phyloP scores from a whole-genome alignment of 805 yeast species.

The Candida manassasensis region DNA sequence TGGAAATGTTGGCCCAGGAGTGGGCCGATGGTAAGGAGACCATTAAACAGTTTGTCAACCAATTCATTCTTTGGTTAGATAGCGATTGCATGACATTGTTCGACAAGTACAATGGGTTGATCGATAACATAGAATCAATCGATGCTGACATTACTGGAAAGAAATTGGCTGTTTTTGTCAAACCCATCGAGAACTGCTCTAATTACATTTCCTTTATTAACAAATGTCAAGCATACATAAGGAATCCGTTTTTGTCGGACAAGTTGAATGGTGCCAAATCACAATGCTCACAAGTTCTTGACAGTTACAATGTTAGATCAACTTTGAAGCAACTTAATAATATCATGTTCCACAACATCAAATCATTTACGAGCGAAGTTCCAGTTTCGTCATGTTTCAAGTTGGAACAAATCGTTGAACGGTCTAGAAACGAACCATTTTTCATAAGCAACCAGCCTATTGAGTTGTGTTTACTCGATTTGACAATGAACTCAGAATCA shows the following conservation, averaged over 20 bases:
- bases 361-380: slow-evolving; percentile 4
- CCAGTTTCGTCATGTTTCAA: slow-evolving; percentile 37
- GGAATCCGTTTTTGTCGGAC: slow-evolving; percentile 38
- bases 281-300: slow-evolving; percentile 15
- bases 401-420: slow-evolving; percentile 29
- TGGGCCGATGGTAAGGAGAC: slow-evolving; percentile 20
- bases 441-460: slow-evolving; percentile 13
- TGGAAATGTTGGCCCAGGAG: slow-evolving; percentile 11
- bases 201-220: slow-evolving; percentile 27
- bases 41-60: slow-evolving; percentile 34
- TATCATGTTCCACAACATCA: slow-evolving; percentile 32
- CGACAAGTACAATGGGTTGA: slow-evolving; percentile 22
- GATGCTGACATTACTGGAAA: slow-evolving; percentile 9
- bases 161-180: slow-evolving; percentile 18
- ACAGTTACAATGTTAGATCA: slow-evolving; percentile 10
- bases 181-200: slow-evolving; percentile 28
- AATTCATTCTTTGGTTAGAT: slow-evolving; percentile 37
- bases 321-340: slow-evolving; percentile 21
- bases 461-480: slow-evolving; percentile 33
- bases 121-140: slow-evolving; percentile 5
- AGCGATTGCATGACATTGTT: slow-evolving; percentile 29
- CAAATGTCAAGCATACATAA: slow-evolving; percentile 15
- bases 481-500: slow-evolving; percentile 11
- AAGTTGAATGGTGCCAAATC: slow-evolving; percentile 17
- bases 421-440: slow-evolving; percentile 21